These are phyloP conservation scores for Metarhizium anisopliae DNA, from an alignment of 2,329 filamentous ascomycete species.

Conservation along the genomic window DNA sequence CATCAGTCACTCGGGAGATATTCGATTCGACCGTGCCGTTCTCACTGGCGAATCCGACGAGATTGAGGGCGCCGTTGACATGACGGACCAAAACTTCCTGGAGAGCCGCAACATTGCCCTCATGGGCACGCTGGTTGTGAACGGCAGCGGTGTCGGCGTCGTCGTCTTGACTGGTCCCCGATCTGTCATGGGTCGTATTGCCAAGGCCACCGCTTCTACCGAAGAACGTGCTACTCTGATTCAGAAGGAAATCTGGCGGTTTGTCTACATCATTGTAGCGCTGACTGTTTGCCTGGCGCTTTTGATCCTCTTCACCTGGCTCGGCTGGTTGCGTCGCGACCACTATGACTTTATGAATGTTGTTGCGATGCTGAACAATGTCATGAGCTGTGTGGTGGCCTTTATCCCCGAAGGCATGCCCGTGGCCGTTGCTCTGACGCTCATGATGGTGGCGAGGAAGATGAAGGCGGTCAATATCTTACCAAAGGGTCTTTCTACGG, in stretches of 20 bases:
- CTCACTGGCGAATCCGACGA: conserved; percentile 34
- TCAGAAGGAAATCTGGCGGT: conserved; percentile 33
- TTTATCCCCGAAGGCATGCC: conserved; percentile 33
- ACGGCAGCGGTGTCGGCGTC: conserved; percentile 29
- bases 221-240: conserved; percentile 30
- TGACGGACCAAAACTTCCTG: conserved; percentile 30
- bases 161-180: conserved; percentile 30
- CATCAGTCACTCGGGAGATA: conserved; percentile 29
- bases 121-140: conserved; percentile 33
- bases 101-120: conserved; percentile 34
- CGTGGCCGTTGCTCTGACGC: conserved; percentile 27
- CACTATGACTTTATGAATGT: conserved; percentile 30
- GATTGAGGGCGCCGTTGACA: conserved; percentile 29
- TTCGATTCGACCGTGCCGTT: conserved; percentile 32
- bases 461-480: conserved; percentile 35
- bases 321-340: conserved; percentile 28
- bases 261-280: conserved; percentile 31
- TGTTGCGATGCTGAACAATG: conserved; percentile 34
- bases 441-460: conserved; percentile 32
- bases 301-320: conserved; percentile 36
- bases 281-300: conserved; percentile 29
- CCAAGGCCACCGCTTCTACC: conserved; percentile 24
- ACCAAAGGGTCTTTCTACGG: conserved; percentile 31
- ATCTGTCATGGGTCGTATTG: conserved; percentile 33
- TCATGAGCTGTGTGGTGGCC: conserved; percentile 33